phyloP scores from a whole-genome alignment of 176 grass and related monocot genomes.

The Poa pratensis region DNA sequence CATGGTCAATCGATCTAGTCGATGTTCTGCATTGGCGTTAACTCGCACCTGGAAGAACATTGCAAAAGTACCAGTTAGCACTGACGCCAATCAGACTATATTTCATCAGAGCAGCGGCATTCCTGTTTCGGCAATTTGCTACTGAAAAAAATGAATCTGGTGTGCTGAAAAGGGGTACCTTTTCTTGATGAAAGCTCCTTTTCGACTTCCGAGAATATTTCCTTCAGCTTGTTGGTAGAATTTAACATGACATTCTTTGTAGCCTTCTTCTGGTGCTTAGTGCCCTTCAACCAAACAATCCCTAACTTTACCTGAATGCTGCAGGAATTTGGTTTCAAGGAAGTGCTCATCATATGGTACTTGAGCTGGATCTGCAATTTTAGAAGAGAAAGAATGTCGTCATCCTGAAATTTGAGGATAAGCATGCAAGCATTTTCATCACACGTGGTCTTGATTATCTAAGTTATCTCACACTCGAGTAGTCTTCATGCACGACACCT shows the following conservation, averaged over 20 bases:
- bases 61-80: slow-evolving; percentile 29
- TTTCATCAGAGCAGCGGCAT: neutral
- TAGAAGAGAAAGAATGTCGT: slow-evolving; percentile 11
- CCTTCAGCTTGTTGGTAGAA: slow-evolving; percentile 57
- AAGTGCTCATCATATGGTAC: slow-evolving; percentile 77
- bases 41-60: slow-evolving; percentile 43
- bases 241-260: slow-evolving; percentile 69
- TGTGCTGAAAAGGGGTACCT: slow-evolving; percentile 37
- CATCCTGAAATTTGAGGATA: slow-evolving; percentile 40
- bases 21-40: neutral
- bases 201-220: slow-evolving; percentile 72
- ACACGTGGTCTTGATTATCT: slow-evolving; percentile 29
- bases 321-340: slow-evolving; percentile 62
- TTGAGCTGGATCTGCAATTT: slow-evolving; percentile 82
- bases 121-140: slow-evolving; percentile 10
- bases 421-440: slow-evolving; percentile 29
- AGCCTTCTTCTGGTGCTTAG: slow-evolving; percentile 76
- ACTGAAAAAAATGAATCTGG: neutral
- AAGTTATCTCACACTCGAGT: slow-evolving; percentile 74
- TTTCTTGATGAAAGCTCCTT: slow-evolving; percentile 68
- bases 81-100: neutral
- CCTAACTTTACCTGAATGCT: slow-evolving; percentile 69
- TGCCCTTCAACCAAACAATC: slow-evolving; percentile 82
- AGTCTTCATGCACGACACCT: slow-evolving; percentile 59
- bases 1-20: slow-evolving; percentile 11